A percentile compares a stretch with the other conserved stretches of the same genome.
These are phyloP conservation scores for Lentinula guzmanii DNA, from an alignment of 768 basidiomycete genomes.

Conservation along the genomic window DNA sequence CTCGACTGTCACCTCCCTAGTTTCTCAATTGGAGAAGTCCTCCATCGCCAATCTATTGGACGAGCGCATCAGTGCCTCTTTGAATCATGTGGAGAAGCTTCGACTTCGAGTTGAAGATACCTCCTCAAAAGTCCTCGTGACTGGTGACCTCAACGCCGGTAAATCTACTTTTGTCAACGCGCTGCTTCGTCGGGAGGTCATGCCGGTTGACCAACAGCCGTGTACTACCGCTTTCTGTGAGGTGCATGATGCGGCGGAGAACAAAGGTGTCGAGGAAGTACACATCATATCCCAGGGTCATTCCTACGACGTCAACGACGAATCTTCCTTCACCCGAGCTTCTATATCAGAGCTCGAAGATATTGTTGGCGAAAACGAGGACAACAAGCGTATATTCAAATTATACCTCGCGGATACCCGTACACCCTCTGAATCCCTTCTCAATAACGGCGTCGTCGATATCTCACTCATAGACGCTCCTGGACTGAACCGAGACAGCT, in stretches of 20 bases:
- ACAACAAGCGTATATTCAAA: constrained; percentile 71
- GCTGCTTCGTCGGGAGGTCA: constrained; percentile 80
- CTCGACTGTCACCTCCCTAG: constrained; percentile 61
- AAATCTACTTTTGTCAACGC: constrained; percentile 99
- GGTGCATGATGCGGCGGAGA: constrained; percentile 86
- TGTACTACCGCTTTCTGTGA: constrained; percentile 97
- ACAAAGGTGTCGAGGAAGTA: constrained; percentile 75
- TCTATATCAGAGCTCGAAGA: constrained; percentile 67
- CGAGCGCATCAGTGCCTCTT: constrained; percentile 69
- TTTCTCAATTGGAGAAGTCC: constrained; percentile 86
- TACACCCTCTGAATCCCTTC: constrained; percentile 72
- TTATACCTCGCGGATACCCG: constrained; percentile 84
- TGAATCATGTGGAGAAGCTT: constrained; percentile 80
- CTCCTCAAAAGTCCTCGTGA: constrained; percentile 93
- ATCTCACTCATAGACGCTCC: constrained; percentile 99
- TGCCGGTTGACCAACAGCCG: constrained; percentile 98
- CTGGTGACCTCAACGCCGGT: constrained; percentile 96
- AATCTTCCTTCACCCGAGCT: constrained; percentile 69
- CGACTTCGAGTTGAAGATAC: constrained; percentile 84
- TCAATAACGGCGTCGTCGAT: constrained; percentile 94
- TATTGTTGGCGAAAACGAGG: constrained; percentile 73
- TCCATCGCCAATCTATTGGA: constrained; percentile 91
- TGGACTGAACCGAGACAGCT: constrained; percentile 90
- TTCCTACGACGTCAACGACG: constrained; percentile 64
- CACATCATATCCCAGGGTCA: constrained; percentile 71